Evolutionary conservation across 2,329 filamentous ascomycete genomes (phyloP), one percentile per base, ranked within the genome.

Genomic region (Hypoxylon sp.): DNA sequence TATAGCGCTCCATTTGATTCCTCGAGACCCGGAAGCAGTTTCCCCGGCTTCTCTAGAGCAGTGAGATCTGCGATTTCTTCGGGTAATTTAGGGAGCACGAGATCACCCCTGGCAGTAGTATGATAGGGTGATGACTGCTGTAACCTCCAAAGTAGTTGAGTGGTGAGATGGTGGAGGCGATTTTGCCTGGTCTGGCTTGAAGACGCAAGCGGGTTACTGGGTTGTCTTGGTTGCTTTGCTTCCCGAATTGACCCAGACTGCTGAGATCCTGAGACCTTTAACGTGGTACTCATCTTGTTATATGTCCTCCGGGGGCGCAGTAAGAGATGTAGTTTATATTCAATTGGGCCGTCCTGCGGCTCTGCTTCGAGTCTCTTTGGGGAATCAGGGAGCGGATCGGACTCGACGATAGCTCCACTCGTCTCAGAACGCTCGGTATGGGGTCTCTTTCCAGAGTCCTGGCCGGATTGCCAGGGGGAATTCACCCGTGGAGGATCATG

Each of bases 111-210:
- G 23, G 92, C 92, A 6, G 92, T 92, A 1, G 92, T 89, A 80
- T 98, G 94, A 78, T 97, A 93, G 0, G 94, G 93, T 7, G 93
- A 97, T 1, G 95, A 98, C 78, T 99, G 96, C 77, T 98, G 94
- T 63, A 99, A 80, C 52, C 96, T 88, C 96, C 96, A 99, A 5
- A 99, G 83, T 23, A 99, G 84, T 79, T 99, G 96, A 0, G 96
- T 99, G 0, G 95, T 99, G 68, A 99, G 82, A 75, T 98, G 93
- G 76, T 97, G 91, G 14, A 98, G 85, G 49, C 96, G 88, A 72
- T 94, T 89, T 78, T 97, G 93, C 23, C 93, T 90, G 28, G 90
- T 90, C 74, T 94, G 90, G 49, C 82, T 89, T 0, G 89, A 89
- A 7, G 86, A 71, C 30, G 75, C 63, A 21, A 73, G 67, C 10